phyloP scores from a whole-genome alignment of 768 basidiomycete species.

The Antrodiella citrinella region DNA sequence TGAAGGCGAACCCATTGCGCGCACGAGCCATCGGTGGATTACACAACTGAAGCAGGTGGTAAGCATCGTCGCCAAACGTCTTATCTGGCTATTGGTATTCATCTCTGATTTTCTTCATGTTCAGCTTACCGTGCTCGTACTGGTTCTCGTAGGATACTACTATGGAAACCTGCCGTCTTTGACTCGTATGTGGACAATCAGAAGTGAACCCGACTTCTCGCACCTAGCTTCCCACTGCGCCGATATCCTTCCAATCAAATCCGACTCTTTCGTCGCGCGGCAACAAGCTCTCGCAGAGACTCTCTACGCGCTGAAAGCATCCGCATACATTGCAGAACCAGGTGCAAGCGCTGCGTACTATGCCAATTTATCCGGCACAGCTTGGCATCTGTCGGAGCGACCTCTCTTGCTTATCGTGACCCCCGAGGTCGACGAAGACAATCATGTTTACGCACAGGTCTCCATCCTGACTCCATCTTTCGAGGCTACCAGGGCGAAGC shows the following conservation, averaged over 20 bases:
- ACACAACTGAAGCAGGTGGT: too few species aligned
- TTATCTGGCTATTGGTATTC: too few species aligned
- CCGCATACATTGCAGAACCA: slow-evolving; percentile 76
- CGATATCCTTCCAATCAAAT: slow-evolving; percentile 37
- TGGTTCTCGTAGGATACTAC: too few species aligned
- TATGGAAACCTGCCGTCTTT: too few species aligned
- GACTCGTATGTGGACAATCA: too few species aligned
- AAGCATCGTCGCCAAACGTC: too few species aligned
- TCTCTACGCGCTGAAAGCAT: slow-evolving; percentile 42
- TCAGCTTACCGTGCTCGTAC: too few species aligned
- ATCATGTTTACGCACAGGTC: slow-evolving; percentile 30
- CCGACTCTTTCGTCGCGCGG: slow-evolving; percentile 39
- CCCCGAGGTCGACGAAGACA: slow-evolving; percentile 25
- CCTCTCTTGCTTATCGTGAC: slow-evolving; percentile 65
- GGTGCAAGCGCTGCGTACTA: slow-evolving; percentile 65
- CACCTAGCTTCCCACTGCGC: slow-evolving; percentile 36
- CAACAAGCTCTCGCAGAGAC: slow-evolving; percentile 45
- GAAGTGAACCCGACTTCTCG: slow-evolving; percentile 15
- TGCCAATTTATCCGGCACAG: slow-evolving; percentile 52
- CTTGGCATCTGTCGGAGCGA: slow-evolving; percentile 73
- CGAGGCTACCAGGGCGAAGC: slow-evolving; percentile 61
- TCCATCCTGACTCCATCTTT: slow-evolving; percentile 70
- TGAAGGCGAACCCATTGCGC: too few species aligned
- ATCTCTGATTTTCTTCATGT: too few species aligned
- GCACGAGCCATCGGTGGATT: too few species aligned